These are phyloP conservation scores for Agapanthus africanus DNA, from an alignment of 106 monocot species.

Conservation along the genomic window DNA sequence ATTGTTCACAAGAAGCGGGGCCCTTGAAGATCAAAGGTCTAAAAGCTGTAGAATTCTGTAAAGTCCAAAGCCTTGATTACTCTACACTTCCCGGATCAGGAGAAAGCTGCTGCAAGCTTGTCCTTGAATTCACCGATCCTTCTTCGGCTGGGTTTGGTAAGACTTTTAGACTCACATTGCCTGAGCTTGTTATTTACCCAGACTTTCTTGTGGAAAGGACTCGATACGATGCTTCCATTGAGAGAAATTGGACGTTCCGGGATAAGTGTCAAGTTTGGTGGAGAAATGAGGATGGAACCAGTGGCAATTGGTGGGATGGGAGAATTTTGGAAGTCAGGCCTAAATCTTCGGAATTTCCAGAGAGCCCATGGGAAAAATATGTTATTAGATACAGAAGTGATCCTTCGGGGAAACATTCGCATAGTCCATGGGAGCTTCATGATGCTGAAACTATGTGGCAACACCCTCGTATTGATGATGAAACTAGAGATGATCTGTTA, in stretches of 20 bases:
- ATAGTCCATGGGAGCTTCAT: conserved; percentile 96
- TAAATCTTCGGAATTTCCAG: conserved; percentile 70
- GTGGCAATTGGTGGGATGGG: conserved; percentile 92
- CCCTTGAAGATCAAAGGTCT: conserved; percentile 40
- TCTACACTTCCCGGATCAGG: conserved; percentile 82
- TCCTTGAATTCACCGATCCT: conserved; percentile 62
- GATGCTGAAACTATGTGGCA: conserved; percentile 66
- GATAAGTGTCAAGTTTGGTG: conserved; percentile 98
- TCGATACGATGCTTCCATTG: conserved; percentile 63
- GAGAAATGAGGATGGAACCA: conserved; percentile 69
- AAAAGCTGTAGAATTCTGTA: conserved; percentile 86
- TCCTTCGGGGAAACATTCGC: conserved; percentile 58
- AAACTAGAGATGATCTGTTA: conserved; percentile 34
- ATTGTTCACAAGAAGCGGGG: conserved; percentile 27
- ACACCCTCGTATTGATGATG: conserved; percentile 69
- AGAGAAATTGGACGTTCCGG: conserved; percentile 80
- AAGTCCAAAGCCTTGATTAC: conserved; percentile 53
- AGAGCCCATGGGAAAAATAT: conserved; percentile 94
- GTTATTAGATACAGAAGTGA: conserved; percentile 74
- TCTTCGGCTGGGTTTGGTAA: conserved; percentile 39
- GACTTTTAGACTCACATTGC: conserved; percentile 67
- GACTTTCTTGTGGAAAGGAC: conserved; percentile 90
- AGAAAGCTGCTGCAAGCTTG: conserved; percentile 89
- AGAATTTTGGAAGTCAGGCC: conserved; percentile 60
- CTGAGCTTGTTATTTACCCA: conserved; percentile 65